Base-by-base conservation (phyloP, 345 rosid species). In the Melaleuca quinquenervia region DNA sequence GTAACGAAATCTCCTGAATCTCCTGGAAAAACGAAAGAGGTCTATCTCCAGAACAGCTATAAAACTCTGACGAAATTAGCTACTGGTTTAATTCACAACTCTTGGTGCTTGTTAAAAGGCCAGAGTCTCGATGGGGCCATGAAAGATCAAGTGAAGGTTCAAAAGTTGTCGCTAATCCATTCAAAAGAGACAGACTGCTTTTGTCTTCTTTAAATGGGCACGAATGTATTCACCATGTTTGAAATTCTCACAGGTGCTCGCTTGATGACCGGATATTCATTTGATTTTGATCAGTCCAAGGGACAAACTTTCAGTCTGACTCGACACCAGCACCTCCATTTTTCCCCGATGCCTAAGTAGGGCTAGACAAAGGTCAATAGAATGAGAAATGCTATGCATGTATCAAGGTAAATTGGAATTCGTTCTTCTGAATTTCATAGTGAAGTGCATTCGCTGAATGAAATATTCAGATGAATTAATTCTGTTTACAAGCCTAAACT, bases 401-500 rank as follows among this genome's bases (percentile, higher is more conserved):
- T 29, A 26, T 11, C 41, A 11, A 64, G 76, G 44, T 64, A 4
- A 64, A 20, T 32, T 0, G 76, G 76, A 18, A 32, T 10, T 64
- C 24, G 76, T 64, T n/a, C 32, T 12, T 58, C 32, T 13, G 70
- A 26, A 2, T 58, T 58, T 13, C 18, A 0, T 58, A n/a, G 3
- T 16, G 32, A 58, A 58, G 70, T 14, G 36, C 6, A 12, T 7
- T 13, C 1, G 32, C 13, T n/a, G 32, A 58, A 58, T 16, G 36
- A 58, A 58, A 58, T 58, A 58, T 27, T n/a, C 32, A 58, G 70
- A 58, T 58, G 70, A 58, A 58, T 4, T 58, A 58, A n/a, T 58
- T 12, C 70, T 8, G 41, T 13, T 58, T 0, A 0, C 32, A 6
- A 58, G 36, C 36, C 0, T 32, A 13, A 1, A 12, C 70, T 29